These are phyloP conservation scores for Hapsidospora chrysogenum DNA, from an alignment of 495 filamentous ascomycete genomes.

Conservation along the genomic window DNA sequence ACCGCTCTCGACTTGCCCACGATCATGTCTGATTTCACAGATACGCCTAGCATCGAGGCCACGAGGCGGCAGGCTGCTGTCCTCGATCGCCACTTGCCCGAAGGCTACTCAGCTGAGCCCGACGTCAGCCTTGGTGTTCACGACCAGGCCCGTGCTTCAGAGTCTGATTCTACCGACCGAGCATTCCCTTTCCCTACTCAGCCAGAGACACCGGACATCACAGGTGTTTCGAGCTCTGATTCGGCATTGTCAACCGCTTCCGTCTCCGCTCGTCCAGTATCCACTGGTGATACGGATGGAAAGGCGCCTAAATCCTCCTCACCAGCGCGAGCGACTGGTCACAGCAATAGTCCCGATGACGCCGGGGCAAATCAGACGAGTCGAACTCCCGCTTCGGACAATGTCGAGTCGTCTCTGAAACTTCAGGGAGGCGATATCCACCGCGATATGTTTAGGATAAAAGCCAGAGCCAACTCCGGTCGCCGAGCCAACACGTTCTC, in stretches of 20 bases:
- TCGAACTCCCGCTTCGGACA: not conserved
- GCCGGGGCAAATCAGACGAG: not conserved
- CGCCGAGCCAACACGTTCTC: constrained; percentile 44
- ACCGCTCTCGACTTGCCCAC: no score
- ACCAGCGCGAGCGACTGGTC: not conserved
- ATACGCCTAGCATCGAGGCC: no score
- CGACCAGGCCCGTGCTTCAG: not conserved
- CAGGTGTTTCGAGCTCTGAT: no score
- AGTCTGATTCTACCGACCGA: not conserved
- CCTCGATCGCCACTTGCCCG: constrained; percentile 1
- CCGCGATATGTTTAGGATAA: constrained; percentile 48
- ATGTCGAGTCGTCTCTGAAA: constrained; percentile 36
- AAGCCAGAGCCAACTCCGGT: constrained; percentile 29
- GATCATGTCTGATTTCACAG: no score
- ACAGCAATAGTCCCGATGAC: not conserved
- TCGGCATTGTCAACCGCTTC: no score
- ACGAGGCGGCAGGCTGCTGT: constrained; percentile 2
- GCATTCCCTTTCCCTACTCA: not conserved
- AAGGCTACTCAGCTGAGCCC: constrained; percentile 1
- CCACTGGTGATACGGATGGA: not conserved
- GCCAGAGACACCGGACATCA: no score
- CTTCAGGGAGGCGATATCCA: constrained; percentile 55
- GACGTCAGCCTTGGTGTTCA: constrained; percentile 1
- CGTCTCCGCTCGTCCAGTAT: not conserved
- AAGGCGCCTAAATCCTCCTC: not conserved